Base-by-base conservation (phyloP, 495 filamentous ascomycete species). In the Penicillium cataractarum region DNA sequence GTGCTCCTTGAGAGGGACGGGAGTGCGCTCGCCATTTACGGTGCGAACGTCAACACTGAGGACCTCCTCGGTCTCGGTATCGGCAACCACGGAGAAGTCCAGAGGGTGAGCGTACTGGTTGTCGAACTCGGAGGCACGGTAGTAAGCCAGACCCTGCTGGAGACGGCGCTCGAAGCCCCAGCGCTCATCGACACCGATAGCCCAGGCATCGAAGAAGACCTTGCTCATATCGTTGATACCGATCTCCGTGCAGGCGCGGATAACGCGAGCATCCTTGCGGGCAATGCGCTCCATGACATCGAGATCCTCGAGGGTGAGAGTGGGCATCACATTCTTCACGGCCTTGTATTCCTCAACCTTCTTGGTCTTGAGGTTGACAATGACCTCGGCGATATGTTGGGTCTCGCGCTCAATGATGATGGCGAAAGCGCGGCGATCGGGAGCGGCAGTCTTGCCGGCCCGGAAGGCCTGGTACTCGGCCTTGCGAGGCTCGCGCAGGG, bases 61-160 rank as follows among this genome's bases (percentile, higher is more conserved):
- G 58, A 96, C 90, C 80, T 96, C 92, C 77, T 96, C 92, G 61
- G 89, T 93, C 84, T 96, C 92, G 64, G 92, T 96, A 66, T 78
- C 74, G 35, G 66, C 72, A 2, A 76, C 70, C 54, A 78, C 63
- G 9, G 62, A 63, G 65, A 78, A 78, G 50, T 78, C 75, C 27
- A 78, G 65, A 42, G 75, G 75, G 57, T 78, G 75, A 8, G 75
- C 75, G 52, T 78, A 78, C 51, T 78, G 75, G 60, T 78, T 78
- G 58, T 78, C 75, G 46, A 83, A 83, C 44, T 75, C 76, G 35
- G 83, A 84, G 27, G 70, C 74, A 15, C 75, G 78, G 63, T 78
- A 78, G 55, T 78, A 78, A 27, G 67, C 72, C n/a, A 78, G 68
- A 60, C 72, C 75, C 62, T 78, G 75, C 58, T 69, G 81, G 24